Base-by-base conservation (phyloP, 2,329 filamentous ascomycete species). In the Colletotrichum musicola region DNA sequence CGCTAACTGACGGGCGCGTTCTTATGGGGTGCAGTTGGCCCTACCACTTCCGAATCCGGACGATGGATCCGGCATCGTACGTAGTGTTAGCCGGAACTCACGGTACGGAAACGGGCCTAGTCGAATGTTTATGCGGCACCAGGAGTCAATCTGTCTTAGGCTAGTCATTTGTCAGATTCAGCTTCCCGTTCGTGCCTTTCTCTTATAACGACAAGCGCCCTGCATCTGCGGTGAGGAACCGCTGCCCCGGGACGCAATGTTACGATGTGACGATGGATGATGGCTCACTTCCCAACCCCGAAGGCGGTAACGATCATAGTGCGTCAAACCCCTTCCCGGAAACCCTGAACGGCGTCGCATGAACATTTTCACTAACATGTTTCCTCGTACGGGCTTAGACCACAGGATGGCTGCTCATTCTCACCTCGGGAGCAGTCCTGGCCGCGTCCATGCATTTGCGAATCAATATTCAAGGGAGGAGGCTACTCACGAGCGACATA, bases 281-380 rank as follows among this genome's bases (percentile, higher is more conserved):
- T 69, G 66, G 66, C 62, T 69, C 62, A 53, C 50, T 61, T 65
- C 16, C 66, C 66, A 44, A 59, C 66, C 44, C 66, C 66, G 44
- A 69, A 69, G 66, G 66, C 62, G 44, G 66, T 69, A 53, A 69
- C 66, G 7, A 69, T 69, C 55, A 69, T 69, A 61, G 66, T 69
- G 42, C 10, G 66, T 66, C 40, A 25, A 18, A 25, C 22, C 47
- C 35, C 2, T 13, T 20, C 9, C 18, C 25, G n/a, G 46, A 18
- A 6, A 30, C n/a, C 18, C 27, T 12, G 42, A 46, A 20, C 4
- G 1, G 14, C 38, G 12, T 22, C 22, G 5, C 10, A 47, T 13
- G 51, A 38, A 0, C 13, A 9, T n/a, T 22, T 18, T 9, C 51
- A 42, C 55, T 65, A 55, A 69, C 62, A 27, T 10, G n/a, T 12